Percentiles rank a stretch among this genome's conserved stretches.
These are phyloP conservation scores for Aspergillus nanangensis DNA, from an alignment of 495 filamentous ascomycete species.

Conservation along the genomic window DNA sequence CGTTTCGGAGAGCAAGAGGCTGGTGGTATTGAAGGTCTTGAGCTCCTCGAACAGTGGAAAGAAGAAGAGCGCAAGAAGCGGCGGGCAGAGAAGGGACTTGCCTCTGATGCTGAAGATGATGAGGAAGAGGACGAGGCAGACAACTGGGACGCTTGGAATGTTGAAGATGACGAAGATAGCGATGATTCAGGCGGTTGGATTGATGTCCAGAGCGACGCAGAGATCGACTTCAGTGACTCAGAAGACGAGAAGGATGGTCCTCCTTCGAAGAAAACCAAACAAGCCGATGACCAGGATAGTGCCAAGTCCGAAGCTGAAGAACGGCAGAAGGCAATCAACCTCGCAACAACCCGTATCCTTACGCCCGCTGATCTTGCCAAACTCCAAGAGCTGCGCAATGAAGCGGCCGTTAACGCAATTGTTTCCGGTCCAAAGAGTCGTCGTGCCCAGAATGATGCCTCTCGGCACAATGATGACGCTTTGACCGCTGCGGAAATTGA, in stretches of 20 bases:
- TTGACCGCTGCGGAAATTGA: slow-evolving; percentile 86
- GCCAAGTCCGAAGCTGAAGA: slow-evolving; percentile 17
- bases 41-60: slow-evolving; percentile 90
- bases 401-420: slow-evolving; percentile 63
- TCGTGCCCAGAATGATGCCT: slow-evolving; percentile 36
- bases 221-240: slow-evolving; percentile 70
- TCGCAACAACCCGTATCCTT: slow-evolving; percentile 83
- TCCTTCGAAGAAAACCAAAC: slow-evolving; percentile 56
- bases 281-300: slow-evolving; percentile 22
- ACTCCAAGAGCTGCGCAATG: slow-evolving; percentile 75
- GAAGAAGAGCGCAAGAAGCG: slow-evolving; percentile 77
- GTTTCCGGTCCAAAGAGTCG: slow-evolving; percentile 42
- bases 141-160: slow-evolving; percentile 79
- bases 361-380: slow-evolving; percentile 91
- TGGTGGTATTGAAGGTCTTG: slow-evolving; percentile 88
- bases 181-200: slow-evolving; percentile 89
- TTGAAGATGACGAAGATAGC: slow-evolving; percentile 68
- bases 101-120: slow-evolving; percentile 50
- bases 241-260: slow-evolving; percentile 62
- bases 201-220: slow-evolving; percentile 77
- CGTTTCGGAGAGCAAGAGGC: slow-evolving; percentile 74
- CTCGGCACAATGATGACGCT: slow-evolving; percentile 72
- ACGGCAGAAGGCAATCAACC: slow-evolving; percentile 40
- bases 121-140: slow-evolving; percentile 61
- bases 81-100: slow-evolving; percentile 58